Base-by-base conservation (phyloP, 2,329 filamentous ascomycete genomes). In the Phialophora verrucosa region DNA sequence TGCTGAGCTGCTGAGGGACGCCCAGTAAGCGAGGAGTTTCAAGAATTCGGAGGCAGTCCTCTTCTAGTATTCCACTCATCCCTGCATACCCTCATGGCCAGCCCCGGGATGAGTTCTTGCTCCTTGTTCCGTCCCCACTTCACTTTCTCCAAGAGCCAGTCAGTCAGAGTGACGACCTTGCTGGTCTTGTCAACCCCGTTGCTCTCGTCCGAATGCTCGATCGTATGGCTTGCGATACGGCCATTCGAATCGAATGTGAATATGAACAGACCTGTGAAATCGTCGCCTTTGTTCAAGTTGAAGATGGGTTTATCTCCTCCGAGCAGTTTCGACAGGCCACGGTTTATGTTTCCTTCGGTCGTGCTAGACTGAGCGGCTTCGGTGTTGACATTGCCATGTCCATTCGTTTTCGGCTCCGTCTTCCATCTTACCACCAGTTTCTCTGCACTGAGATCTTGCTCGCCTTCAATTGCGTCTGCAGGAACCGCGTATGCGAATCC, bases 191-290 rank as follows among this genome's bases (percentile, higher is more conserved):
- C 93, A 88, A 90, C 96, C 67, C 92, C 88, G 47, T 90, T 87
- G 17, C 90, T 89, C 74, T 95, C 90, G 73, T 97, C 91, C 1
- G 91, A 91, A 79, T 96, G 91, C 79, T 99, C 95, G 74, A 99
- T 98, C 0, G 92, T 96, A 78, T 98, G 95, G 72, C 88, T 92
- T 56, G 91, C 79, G 42, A 99, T 88, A 69, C 92, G 85, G 1
- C 95, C 95, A 73, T 96, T 86, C 55, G 88, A 84, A 75, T 98
- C 95, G 76, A 99, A 99, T 71, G 96, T 92, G 77, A 99, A 99
- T 66, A 97, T 90, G 78, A 98, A 99, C 11, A 98, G 79, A 0
- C 95, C 95, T 1, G 89, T 91, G 73, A 98, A 98, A 8, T 65
- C 62, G 74, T 91, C 90, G 67, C 86, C 86, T 58, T 87, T 85